These are phyloP conservation scores for Metschnikowia santaceciliae DNA, from an alignment of 805 yeast genomes.

Conservation along the genomic window DNA sequence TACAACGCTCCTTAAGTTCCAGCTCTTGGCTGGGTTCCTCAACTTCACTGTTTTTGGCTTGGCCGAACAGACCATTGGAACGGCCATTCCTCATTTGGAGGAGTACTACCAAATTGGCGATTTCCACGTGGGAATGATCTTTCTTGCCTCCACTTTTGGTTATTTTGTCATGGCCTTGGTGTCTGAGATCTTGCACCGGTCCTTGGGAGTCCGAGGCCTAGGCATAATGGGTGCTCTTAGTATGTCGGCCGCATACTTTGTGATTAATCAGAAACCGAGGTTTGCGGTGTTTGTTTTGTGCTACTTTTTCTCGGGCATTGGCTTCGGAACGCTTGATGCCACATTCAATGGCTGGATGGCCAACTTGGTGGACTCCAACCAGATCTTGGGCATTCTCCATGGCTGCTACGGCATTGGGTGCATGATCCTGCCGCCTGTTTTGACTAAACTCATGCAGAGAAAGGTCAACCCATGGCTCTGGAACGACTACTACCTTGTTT, in stretches of 20 bases:
- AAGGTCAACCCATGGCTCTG: slow-evolving; percentile 41
- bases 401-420: slow-evolving; percentile 54
- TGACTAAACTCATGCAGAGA: slow-evolving; percentile 37
- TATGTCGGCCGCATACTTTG: slow-evolving; percentile 36
- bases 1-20: slow-evolving; percentile 38
- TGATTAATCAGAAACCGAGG: slow-evolving; percentile 41
- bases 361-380: slow-evolving; percentile 43
- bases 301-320: slow-evolving; percentile 47
- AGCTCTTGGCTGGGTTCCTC: slow-evolving; percentile 37
- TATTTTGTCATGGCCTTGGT: slow-evolving; percentile 50
- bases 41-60: slow-evolving; percentile 49
- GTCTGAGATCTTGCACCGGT: slow-evolving; percentile 40
- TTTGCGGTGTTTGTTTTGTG: slow-evolving; percentile 36
- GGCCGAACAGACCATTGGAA: slow-evolving; percentile 59
- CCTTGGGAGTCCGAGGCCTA: slow-evolving; percentile 48
- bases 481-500: slow-evolving; percentile 43
- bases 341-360: slow-evolving; percentile 53
- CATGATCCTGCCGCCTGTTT: slow-evolving; percentile 46
- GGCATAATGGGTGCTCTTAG: slow-evolving; percentile 30
- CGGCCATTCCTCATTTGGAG: slow-evolving; percentile 51
- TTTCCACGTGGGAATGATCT: slow-evolving; percentile 45
- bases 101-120: slow-evolving; percentile 46
- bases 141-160: slow-evolving; percentile 51
- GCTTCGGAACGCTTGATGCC: slow-evolving; percentile 56
- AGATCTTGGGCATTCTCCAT: slow-evolving; percentile 49